These are phyloP conservation scores for Zalaria obscura DNA, from an alignment of 2,329 filamentous ascomycete genomes.

Conservation along the genomic window DNA sequence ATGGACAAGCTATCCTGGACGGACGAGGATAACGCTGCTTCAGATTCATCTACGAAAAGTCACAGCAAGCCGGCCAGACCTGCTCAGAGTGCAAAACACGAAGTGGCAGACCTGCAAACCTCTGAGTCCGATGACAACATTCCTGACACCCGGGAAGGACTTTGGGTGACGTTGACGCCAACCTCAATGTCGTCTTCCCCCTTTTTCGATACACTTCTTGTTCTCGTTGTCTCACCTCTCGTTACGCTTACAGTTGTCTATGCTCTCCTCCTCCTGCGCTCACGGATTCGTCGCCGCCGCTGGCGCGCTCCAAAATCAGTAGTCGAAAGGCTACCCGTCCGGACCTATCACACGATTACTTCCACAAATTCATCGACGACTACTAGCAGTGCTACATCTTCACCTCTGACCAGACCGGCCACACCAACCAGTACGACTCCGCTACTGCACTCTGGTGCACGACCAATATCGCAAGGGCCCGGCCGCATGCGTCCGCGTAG, in stretches of 20 bases:
- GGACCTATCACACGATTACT: slow-evolving; percentile 81
- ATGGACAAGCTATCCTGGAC: not conserved
- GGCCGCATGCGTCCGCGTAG: slow-evolving; percentile 45
- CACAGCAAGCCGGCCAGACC: not conserved
- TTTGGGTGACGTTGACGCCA: slow-evolving; percentile 94
- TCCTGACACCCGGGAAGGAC: slow-evolving; percentile 45
- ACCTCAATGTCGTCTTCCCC: slow-evolving; percentile 77
- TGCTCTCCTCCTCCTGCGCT: slow-evolving; percentile 70
- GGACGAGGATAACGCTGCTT: not conserved
- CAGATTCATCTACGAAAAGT: not conserved
- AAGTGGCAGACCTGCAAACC: not conserved
- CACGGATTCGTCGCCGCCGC: slow-evolving; percentile 72
- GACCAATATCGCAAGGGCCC: slow-evolving; percentile 24
- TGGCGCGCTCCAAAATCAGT: slow-evolving; percentile 98
- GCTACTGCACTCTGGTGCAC: slow-evolving; percentile 42
- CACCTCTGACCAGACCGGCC: slow-evolving; percentile 8
- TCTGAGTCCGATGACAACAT: not conserved
- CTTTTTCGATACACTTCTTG: slow-evolving; percentile 91
- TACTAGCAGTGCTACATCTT: slow-evolving; percentile 5
- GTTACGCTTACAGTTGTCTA: slow-evolving; percentile 91
- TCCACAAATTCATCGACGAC: slow-evolving; percentile 46
- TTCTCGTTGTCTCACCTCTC: slow-evolving; percentile 86
- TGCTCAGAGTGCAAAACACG: not conserved
- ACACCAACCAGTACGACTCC: slow-evolving; percentile 49
- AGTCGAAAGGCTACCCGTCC: slow-evolving; percentile 84